Evolutionary conservation across 805 yeast species (phyloP).

Genomic region (Nakazawaea pomicola): DNA sequence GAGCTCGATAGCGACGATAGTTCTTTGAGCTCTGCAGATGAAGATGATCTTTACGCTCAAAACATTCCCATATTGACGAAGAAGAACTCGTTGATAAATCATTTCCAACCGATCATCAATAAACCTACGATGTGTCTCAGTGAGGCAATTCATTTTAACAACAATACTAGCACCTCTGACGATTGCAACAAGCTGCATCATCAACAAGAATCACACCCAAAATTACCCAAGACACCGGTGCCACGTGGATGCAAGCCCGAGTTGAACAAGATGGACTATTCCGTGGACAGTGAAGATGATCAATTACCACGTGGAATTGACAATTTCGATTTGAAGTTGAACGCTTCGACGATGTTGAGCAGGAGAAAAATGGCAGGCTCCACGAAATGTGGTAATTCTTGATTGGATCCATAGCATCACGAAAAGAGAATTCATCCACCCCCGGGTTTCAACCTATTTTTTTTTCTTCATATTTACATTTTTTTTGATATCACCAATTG

Average conservation of each 20-base stretch:
- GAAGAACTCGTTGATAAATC: constrained; percentile 15
- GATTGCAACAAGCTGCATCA: constrained; percentile 26
- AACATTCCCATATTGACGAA: constrained; percentile 7
- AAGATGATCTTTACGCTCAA: constrained; percentile 17
- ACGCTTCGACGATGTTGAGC: constrained; percentile 58
- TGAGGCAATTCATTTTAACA: constrained; percentile 16
- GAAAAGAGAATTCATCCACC: no score
- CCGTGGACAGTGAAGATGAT: background rate
- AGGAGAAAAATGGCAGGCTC: constrained; percentile 37
- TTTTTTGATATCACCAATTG: no score
- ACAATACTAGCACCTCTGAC: constrained; percentile 20
- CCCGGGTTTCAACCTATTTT: no score
- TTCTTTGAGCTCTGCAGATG: constrained; percentile 17
- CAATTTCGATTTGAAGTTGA: constrained; percentile 50
- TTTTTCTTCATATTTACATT: no score
- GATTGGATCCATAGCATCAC: no score
- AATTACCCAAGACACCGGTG: constrained; percentile 8
- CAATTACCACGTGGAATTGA: background rate
- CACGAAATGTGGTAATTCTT: constrained; percentile 16
- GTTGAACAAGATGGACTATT: background rate
- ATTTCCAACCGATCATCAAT: constrained; percentile 15
- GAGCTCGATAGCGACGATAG: constrained; percentile 6
- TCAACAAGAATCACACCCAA: constrained; percentile 24
- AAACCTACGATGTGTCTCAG: constrained; percentile 15
- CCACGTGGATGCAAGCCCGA: constrained; percentile 2